Evolutionary conservation across 108 stramenopile species (phyloP), one percentile per base, ranked within the genome.

Genomic region (Pseudonitzschia multistriata): DNA sequence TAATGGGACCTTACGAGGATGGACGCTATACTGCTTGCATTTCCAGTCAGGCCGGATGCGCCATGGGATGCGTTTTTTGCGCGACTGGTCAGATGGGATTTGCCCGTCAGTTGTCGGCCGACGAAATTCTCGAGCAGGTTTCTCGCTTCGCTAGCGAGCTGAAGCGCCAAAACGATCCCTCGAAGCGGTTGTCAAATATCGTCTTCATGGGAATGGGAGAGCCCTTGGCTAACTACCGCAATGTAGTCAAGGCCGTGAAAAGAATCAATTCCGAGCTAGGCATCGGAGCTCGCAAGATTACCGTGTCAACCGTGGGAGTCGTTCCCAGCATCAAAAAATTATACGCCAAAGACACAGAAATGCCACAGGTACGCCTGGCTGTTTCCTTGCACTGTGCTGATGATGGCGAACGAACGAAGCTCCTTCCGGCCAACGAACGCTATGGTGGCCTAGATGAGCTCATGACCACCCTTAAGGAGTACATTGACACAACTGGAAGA

Each of bases 151-250:
- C 89, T 8, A 67, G 49, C 15, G 90, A 94, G 57, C 69, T 94
- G 49, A 53, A 63, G 30, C 68, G 72, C 60, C 45, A 61, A 49
- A 13, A 72, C 37, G 78, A 78, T 36, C 52, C 62, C 45, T 50
- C 56, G 3, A 90, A 93, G 37, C 80, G 97, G 13, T 63, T 98
- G 17, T 83, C 81, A 3, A 98, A 98, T 76, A 83, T 98, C 50
- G 98, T 98, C 11, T 91, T 98, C 66, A 98, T 98, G 98, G 97
- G 97, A 0, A 96, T 96, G 96, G 97, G 97, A 0, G 80, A 91
- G 56, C 90, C 98, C 17, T 66, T 98, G 68, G 92, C 92, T 21
- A 98, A 97, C 76, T 96, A 95, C 72, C 68, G 89, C 29, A 96
- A 96, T 78, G 98, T 98, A 8, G 74, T 94, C 56, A 73, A 63